Base-by-base conservation (phyloP, 306 rosid genomes). In the Trifolium pratense region DNA sequence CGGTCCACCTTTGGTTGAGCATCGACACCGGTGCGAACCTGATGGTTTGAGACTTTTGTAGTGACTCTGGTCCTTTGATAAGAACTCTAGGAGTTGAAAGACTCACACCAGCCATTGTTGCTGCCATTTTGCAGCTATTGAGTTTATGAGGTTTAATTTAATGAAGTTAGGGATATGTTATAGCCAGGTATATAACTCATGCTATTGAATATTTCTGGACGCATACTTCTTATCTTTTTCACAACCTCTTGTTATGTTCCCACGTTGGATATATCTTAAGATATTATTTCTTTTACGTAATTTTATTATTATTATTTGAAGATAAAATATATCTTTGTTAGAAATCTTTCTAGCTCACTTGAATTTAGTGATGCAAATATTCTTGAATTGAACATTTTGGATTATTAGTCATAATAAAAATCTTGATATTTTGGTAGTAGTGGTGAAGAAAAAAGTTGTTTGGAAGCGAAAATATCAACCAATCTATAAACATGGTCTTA, bases 211-310 rank as follows among this genome's bases (percentile, higher is more conserved):
- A 26, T 34, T 91, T 78, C 34, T 40, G 95, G 29, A 42, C 97
- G 73, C 97, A 86, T 66, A 80, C 29, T 83, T 68, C 91, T 89
- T 89, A 91, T 91, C 97, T 7, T 1, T 46, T 6, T 60, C 0
- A 5, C 11, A 49, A 9, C 91, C 85, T 86, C 46, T 78, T 45
- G 42, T 13, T 16, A 9, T 31, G 49, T 63, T 74, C 85, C 95
- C 97, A 89, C 95, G 87, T 86, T 71, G 14, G 25, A 16, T 4
- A 4, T 2, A 1, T 29, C 1, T 31, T 39, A 32, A 78, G 86
- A 86, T 88, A 73, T 78, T 81, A 60, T 23, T 42, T 32, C 10
- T 16, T 32, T 31, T 3, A 15, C 59, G 0, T 29, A 29, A 29
- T 29, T 37, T 66, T 43, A 14, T 29, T 7, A 14, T 29, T 7